Percentiles rank a stretch among this genome's conserved stretches.
Conservation (phyloP, 169 alveolate genomes). For the Cryptosporidium baileyi region DNA sequence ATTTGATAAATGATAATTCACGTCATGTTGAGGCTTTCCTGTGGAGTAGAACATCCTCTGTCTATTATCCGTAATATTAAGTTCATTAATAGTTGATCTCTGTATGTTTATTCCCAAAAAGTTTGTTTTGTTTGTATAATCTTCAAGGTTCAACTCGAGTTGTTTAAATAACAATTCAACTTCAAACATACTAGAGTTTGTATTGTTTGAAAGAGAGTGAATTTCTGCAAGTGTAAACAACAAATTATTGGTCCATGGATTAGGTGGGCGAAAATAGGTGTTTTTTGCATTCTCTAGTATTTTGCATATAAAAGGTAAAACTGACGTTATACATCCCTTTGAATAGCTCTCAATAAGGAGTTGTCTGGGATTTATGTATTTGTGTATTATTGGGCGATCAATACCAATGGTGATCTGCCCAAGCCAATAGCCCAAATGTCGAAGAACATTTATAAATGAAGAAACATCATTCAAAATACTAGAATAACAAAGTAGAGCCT, state of each 20-base stretch:
- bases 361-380: conserved; percentile 85
- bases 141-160: conserved; percentile 75
- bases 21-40: conserved; percentile 34
- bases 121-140: conserved; percentile 45
- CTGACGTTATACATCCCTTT: conserved; percentile 80
- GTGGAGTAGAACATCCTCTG: conserved; percentile 13
- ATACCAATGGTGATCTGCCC: conserved; percentile 88
- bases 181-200: conserved; percentile 86
- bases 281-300: conserved; percentile 79
- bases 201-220: conserved; percentile 79
- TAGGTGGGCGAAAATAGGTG: conserved; percentile 89
- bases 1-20: background rate
- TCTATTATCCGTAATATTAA: conserved; percentile 18
- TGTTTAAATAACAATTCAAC: conserved; percentile 87
- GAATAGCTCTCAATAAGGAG: conserved; percentile 83
- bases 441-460: conserved; percentile 85
- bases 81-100: background rate
- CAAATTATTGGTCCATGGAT: conserved; percentile 91
- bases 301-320: conserved; percentile 87
- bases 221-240: conserved; percentile 85
- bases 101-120: conserved; percentile 21
- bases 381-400: conserved; percentile 86
- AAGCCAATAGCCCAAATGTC: conserved; percentile 89
- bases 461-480: conserved; percentile 82
- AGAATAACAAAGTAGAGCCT: conserved; percentile 79